These are phyloP conservation scores for Balakata baccata DNA, from an alignment of 345 rosid genomes.

Conservation along the genomic window DNA sequence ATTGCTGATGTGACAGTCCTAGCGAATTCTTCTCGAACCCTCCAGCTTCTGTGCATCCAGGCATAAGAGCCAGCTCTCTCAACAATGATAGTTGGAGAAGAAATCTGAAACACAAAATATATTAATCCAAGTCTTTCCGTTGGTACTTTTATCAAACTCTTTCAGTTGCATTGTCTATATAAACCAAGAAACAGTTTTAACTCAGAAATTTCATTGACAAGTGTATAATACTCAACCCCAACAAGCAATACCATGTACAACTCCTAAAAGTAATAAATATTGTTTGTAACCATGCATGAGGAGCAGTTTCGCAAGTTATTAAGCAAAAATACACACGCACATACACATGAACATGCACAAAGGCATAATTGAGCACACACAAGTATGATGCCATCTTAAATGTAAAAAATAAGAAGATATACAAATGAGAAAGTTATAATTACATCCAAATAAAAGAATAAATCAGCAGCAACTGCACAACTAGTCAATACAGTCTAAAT, in stretches of 20 bases:
- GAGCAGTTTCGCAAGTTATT: neutral
- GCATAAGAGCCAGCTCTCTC: constrained; percentile 98
- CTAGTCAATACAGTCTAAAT: neutral
- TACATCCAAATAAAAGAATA: neutral
- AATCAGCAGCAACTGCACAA: neutral
- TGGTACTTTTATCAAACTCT: too few relatives aligned
- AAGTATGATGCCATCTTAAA: neutral
- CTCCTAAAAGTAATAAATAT: neutral
- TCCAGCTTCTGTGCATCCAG: constrained; percentile 96
- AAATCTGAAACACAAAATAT: constrained; percentile 52
- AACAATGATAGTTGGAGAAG: constrained; percentile 93
- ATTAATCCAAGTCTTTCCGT: neutral
- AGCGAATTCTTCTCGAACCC: constrained; percentile 93
- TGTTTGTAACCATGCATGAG: neutral
- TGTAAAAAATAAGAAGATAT: neutral
- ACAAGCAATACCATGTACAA: neutral
- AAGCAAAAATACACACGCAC: neutral
- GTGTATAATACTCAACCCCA: neutral
- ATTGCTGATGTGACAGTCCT: constrained; percentile 93
- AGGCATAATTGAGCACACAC: neutral
- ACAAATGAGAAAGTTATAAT: neutral
- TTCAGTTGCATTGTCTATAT: neutral
- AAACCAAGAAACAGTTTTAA: neutral
- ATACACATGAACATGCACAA: neutral
- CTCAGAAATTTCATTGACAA: neutral